Conservation (phyloP, 768 basidiomycete genomes). For the Auricularia sp. region DNA sequence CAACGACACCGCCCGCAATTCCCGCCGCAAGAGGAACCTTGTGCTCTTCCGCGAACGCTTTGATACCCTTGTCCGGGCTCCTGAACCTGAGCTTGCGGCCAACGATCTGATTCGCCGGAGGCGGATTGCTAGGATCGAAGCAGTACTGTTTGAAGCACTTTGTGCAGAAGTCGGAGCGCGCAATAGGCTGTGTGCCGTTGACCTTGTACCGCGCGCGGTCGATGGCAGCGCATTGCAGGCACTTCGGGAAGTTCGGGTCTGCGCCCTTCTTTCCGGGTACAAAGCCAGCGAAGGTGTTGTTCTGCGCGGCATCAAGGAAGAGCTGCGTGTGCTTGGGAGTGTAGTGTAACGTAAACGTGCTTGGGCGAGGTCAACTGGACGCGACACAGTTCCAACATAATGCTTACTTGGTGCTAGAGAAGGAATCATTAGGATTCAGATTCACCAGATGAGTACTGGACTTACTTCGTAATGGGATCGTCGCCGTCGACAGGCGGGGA, state of each 20-base stretch:
- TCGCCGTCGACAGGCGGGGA: constrained; percentile 57
- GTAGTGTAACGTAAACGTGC: constrained; percentile 53
- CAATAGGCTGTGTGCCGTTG: constrained; percentile 6
- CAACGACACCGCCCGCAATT: constrained; percentile 28
- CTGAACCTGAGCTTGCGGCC: constrained; percentile 34
- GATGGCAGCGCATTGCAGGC: constrained; percentile 60
- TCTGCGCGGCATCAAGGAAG: constrained; percentile 53
- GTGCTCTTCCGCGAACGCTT: constrained; percentile 32
- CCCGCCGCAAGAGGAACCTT: constrained; percentile 42
- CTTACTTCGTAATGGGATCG: constrained; percentile 64
- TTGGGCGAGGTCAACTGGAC: neutral
- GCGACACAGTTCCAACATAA: neutral
- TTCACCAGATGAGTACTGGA: constrained; percentile 17
- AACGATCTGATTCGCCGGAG: constrained; percentile 18
- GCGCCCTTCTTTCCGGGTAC: constrained; percentile 44
- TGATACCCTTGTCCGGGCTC: constrained; percentile 33
- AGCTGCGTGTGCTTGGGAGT: constrained; percentile 38
- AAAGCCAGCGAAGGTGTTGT: constrained; percentile 50
- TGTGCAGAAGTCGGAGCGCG: constrained; percentile 16
- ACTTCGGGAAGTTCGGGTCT: constrained; percentile 48
- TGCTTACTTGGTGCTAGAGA: neutral
- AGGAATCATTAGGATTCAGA: neutral
- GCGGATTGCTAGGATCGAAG: constrained; percentile 17
- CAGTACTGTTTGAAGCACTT: constrained; percentile 22
- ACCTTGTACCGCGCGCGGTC: constrained; percentile 23